Evolutionary conservation across 129 eudicot species (phyloP).

Genomic region (Chrysanthemum seticuspe): DNA sequence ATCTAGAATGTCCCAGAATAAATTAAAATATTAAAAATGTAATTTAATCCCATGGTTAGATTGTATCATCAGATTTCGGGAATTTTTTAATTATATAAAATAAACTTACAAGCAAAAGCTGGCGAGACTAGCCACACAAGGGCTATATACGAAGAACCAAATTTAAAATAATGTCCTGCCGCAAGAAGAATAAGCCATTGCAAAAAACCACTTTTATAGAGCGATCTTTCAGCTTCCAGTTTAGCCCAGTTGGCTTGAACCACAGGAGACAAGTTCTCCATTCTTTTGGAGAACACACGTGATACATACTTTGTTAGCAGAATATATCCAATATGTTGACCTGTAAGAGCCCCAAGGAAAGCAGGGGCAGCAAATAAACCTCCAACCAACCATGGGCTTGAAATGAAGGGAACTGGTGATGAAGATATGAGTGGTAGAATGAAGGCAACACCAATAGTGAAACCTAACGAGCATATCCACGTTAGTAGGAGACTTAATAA

Average conservation of each 20-base stretch:
- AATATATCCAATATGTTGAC: slow-evolving; percentile 75
- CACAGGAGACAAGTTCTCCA: slow-evolving; percentile 40
- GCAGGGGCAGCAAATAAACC: slow-evolving; percentile 83
- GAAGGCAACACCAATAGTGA: slow-evolving; percentile 55
- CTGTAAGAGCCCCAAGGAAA: slow-evolving; percentile 86
- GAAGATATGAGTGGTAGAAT: slow-evolving; percentile 59
- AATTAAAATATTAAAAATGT: slow-evolving; percentile 23
- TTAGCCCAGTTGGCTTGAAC: slow-evolving; percentile 54
- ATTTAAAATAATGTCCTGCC: slow-evolving; percentile 55
- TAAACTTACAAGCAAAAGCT: slow-evolving; percentile 91
- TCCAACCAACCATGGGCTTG: slow-evolving; percentile 69
- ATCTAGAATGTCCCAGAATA: slow-evolving; percentile 48
- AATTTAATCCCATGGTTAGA: not conserved
- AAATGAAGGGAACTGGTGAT: slow-evolving; percentile 71
- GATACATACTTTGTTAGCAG: slow-evolving; percentile 44
- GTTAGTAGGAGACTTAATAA: slow-evolving; percentile 63
- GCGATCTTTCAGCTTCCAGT: slow-evolving; percentile 90
- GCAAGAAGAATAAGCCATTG: slow-evolving; percentile 82
- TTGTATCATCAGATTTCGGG: not conserved
- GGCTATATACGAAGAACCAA: slow-evolving; percentile 82
- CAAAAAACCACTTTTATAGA: slow-evolving; percentile 75
- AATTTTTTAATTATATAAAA: not conserved
- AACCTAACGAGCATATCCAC: slow-evolving; percentile 74
- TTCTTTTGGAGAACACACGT: slow-evolving; percentile 37
- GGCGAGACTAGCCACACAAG: slow-evolving; percentile 85